Conservation (phyloP, 1,139 yeast genomes). For the Pichia sp. region DNA sequence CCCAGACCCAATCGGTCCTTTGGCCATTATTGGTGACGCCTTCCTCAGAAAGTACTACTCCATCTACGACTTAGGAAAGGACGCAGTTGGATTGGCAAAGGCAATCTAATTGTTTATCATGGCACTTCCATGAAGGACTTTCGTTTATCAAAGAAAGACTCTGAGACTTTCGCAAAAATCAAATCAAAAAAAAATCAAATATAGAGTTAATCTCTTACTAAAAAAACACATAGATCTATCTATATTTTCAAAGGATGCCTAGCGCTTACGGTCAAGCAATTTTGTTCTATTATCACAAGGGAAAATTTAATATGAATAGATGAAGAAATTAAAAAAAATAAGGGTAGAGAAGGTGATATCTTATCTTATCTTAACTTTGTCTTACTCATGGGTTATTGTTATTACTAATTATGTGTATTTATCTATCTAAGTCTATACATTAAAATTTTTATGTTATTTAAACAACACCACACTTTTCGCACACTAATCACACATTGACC, state of each 20-base stretch:
- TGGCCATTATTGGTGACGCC: slow-evolving; percentile 95
- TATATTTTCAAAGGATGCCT: not conserved
- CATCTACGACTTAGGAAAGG: slow-evolving; percentile 79
- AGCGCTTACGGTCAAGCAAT: not conserved
- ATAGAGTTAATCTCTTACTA: not conserved
- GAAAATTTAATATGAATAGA: not conserved
- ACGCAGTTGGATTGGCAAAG: slow-evolving; percentile 90
- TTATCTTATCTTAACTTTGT: not conserved
- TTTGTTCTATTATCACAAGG: not conserved
- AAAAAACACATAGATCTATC: not conserved
- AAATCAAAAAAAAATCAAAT: not conserved
- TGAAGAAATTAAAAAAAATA: not conserved
- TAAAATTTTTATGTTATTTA: not conserved
- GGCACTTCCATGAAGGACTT: not conserved
- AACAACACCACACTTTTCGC: not conserved
- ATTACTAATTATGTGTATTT: not conserved
- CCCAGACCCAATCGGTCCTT: slow-evolving; percentile 94
- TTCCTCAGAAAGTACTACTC: slow-evolving; percentile 94
- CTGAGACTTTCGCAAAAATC: not conserved
- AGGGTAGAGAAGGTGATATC: not conserved
- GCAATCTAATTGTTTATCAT: slow-evolving; percentile 38
- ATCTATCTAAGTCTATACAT: slow-evolving; percentile 1
- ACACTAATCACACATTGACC: not conserved
- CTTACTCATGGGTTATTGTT: slow-evolving; percentile 4
- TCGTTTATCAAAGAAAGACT: not conserved